Conservation (phyloP, 192 early-diverging fungal species). For the Globomyces pollinis-pini region DNA sequence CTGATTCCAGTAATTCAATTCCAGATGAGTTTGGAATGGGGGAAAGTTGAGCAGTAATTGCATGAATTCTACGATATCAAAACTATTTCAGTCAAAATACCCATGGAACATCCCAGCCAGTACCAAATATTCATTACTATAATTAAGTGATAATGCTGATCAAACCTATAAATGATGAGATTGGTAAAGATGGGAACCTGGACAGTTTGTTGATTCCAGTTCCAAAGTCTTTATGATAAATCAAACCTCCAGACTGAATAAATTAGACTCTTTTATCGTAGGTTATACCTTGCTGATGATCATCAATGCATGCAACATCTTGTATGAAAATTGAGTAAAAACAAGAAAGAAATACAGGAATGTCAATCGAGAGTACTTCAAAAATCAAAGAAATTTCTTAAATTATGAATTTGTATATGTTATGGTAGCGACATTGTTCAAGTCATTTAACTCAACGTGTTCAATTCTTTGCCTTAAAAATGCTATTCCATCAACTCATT, state of each 20-base stretch:
- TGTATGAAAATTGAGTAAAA: neutral
- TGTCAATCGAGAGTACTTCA: neutral
- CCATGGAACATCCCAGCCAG: constrained; percentile 96
- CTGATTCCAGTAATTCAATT: constrained; percentile 87
- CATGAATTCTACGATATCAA: too few species aligned
- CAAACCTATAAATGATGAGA: too few species aligned
- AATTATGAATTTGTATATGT: too few species aligned
- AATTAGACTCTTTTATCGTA: too few species aligned
- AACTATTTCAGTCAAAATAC: too few species aligned
- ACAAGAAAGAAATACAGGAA: neutral
- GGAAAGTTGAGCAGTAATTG: constrained; percentile 87
- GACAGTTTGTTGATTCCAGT: constrained; percentile 75
- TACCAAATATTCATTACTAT: constrained; percentile 94
- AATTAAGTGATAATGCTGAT: too few species aligned
- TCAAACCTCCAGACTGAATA: constrained; percentile 79
- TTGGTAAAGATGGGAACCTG: too few species aligned
- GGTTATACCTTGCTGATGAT: neutral
- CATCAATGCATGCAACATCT: neutral
- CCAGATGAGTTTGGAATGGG: constrained; percentile 74
- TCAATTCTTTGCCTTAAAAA: too few species aligned
- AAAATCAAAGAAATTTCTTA: too few species aligned
- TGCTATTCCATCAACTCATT: too few species aligned
- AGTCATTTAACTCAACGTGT: too few species aligned
- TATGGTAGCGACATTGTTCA: too few species aligned
- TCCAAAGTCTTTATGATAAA: constrained; percentile 87